Base-by-base conservation (phyloP, 129 eudicot species). In the Solidago caesia region DNA sequence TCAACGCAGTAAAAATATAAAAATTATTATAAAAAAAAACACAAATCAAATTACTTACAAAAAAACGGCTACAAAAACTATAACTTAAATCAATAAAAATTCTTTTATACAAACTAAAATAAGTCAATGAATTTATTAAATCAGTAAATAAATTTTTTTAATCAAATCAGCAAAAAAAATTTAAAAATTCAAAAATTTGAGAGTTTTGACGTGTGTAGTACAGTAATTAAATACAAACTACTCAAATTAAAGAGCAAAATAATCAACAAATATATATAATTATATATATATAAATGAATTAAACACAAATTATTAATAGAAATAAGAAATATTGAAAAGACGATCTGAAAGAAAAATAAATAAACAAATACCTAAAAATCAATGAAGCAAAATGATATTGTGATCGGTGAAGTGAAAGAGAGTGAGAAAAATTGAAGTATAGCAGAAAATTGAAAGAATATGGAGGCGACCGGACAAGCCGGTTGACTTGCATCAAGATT, bases 391-490 rank as follows among this genome's bases (percentile, higher is more conserved):
- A 71, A 61, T 44, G 71, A 73, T 58, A 62, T 64, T 76, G 85
- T 65, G 85, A 71, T 77, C 79, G 75, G 76, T 76, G 72, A 75
- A 76, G 71, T 65, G 78, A 39, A 56, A 71, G 52, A 76, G 74
- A 63, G 67, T 26, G 55, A 53, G 46, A 42, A 42, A 62, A 7
- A 39, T 25, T 72, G 29, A 75, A 42, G 71, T 56, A 64, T 33
- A 57, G 48, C 71, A 63, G 68, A 74, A 64, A 55, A 66, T 75
- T 26, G 49, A 64, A 21, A 72, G 75, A 59, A 49, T 71, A 69
- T 48, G n/a, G 44, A 68, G 47, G 74, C 75, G 59, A 81, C 83
- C 77, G 83, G 83, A 74, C 58, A 12, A 82, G 80, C 83, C 83
- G 53, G 83, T 78, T 73, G 33, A 55, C 66, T 39, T 69, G 44